Conservation (phyloP, 441 rosid genomes). For the Syzygium syzygioides region DNA sequence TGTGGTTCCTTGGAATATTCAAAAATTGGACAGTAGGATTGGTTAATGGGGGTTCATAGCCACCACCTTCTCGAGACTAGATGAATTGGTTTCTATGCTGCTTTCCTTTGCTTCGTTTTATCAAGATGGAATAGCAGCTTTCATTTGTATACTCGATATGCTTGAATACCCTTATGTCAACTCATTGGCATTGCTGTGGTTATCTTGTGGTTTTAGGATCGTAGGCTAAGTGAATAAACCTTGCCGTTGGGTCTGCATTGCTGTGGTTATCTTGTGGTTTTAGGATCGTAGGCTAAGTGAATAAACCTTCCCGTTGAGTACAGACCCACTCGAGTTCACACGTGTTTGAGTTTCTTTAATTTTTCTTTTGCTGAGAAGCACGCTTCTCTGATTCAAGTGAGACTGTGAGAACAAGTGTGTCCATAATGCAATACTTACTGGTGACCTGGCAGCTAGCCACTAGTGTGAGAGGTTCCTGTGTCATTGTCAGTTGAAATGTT, state of each 20-base stretch:
- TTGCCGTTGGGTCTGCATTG: neutral
- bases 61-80: neutral
- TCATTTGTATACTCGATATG: neutral
- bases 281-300: neutral
- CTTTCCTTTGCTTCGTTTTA: neutral
- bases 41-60: neutral
- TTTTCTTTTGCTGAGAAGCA: neutral
- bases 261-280: neutral
- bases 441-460: neutral
- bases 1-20: neutral
- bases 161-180: neutral
- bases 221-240: neutral
- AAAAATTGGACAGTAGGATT: neutral
- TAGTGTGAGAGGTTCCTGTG: neutral
- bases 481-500: neutral
- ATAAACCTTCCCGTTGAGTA: neutral
- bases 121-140: neutral
- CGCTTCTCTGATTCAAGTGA: neutral
- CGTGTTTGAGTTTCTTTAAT: neutral
- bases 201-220: neutral
- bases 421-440: neutral
- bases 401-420: neutral
- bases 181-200: neutral
- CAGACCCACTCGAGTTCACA: neutral
- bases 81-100: neutral